Evolutionary conservation across 768 basidiomycete species (phyloP).

Genomic region (Tulasnella sp.): DNA sequence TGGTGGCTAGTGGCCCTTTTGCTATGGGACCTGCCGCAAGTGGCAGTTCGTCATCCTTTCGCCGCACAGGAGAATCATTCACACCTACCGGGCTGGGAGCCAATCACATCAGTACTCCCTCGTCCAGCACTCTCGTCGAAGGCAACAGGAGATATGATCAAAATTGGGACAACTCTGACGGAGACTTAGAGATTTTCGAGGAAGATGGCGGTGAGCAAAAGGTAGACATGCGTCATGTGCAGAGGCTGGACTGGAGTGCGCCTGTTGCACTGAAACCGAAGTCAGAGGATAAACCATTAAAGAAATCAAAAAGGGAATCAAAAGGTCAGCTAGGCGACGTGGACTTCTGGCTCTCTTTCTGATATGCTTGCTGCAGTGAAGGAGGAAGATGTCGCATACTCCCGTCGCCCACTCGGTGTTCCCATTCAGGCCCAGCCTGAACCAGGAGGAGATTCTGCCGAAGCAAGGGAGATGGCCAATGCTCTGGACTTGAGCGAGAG

Average conservation of each 20-base stretch:
- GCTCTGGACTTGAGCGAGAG: conserved; percentile 63
- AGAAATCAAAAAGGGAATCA: conserved; percentile 27
- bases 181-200: conserved; percentile 56
- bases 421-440: conserved; percentile 31
- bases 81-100: conserved; percentile 38
- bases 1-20: conserved; percentile 81
- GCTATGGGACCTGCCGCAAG: conserved; percentile 73
- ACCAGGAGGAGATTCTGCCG: conserved; percentile 1
- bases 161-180: conserved; percentile 5
- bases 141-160: conserved; percentile 35
- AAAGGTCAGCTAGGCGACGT: conserved; percentile 18
- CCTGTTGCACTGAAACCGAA: conserved; percentile 43
- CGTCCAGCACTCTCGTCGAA: conserved; percentile 43
- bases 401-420: conserved; percentile 18
- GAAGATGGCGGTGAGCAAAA: conserved; percentile 83
- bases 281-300: conserved; percentile 41
- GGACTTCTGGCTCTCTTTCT: neutral
- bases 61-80: conserved; percentile 45
- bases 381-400: neutral
- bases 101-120: conserved; percentile 29
- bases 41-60: conserved; percentile 39
- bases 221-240: conserved; percentile 73
- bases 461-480: conserved; percentile 37
- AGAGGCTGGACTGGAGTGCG: conserved; percentile 80
- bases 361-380: neutral